These are phyloP conservation scores for Pestalotiopsis sp. DNA, from an alignment of 2,329 filamentous ascomycete species.

Conservation along the genomic window DNA sequence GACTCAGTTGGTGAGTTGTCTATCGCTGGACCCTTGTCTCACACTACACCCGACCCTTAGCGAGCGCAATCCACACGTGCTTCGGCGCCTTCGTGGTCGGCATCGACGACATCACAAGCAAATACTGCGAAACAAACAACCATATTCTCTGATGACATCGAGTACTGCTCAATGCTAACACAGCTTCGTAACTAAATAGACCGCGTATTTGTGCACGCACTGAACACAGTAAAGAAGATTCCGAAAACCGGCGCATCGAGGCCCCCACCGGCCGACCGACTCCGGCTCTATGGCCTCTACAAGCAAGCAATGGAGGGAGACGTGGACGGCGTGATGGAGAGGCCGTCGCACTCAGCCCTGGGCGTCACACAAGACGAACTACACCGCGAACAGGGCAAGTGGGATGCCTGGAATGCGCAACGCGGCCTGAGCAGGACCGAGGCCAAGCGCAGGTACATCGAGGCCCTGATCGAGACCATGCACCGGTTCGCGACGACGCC, in stretches of 20 bases:
- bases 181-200: constrained; percentile 55
- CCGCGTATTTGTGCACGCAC: constrained; percentile 96
- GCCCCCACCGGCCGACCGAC: constrained; percentile 80
- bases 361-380: constrained; percentile 56
- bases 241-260: constrained; percentile 89
- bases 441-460: constrained; percentile 92
- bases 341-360: constrained; percentile 61
- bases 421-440: constrained; percentile 83
- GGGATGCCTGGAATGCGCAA: constrained; percentile 95
- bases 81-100: not conserved
- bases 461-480: constrained; percentile 94
- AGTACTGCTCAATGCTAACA: not conserved
- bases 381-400: constrained; percentile 68
- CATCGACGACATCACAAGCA: not conserved
- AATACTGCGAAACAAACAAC: not conserved
- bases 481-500: constrained; percentile 90
- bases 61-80: not conserved
- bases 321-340: constrained; percentile 90
- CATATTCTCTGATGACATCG: not conserved
- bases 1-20: constrained; percentile 54
- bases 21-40: constrained; percentile 12
- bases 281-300: constrained; percentile 96
- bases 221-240: constrained; percentile 98
- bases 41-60: not conserved
- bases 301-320: constrained; percentile 99